Evolutionary conservation across 164 flowering plant genomes (phyloP).

Genomic region (Taxillus chinensis): DNA sequence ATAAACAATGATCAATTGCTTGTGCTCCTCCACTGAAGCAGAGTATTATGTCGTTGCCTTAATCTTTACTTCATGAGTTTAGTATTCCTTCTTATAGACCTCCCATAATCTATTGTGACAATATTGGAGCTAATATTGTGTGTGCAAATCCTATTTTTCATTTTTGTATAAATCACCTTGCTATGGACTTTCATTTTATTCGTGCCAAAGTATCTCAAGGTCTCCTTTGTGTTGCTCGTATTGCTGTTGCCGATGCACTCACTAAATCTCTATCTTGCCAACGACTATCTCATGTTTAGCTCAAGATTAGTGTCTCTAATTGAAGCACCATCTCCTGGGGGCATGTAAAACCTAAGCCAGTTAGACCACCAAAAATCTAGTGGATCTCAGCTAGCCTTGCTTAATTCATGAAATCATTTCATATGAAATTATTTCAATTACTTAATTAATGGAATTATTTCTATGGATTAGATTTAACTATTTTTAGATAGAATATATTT

Average conservation of each 20-base stretch:
- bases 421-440: no score
- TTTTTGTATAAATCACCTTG: constrained; percentile 4
- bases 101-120: background rate
- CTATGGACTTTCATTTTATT: constrained; percentile 2
- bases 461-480: no score
- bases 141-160: constrained; percentile 3
- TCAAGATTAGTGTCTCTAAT: background rate
- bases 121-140: background rate
- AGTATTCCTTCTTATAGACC: background rate
- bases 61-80: background rate
- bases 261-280: background rate
- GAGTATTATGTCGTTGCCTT: background rate
- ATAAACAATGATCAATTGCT: background rate
- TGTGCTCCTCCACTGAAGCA: constrained; percentile 1
- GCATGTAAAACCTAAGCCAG: background rate
- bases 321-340: constrained; percentile 1
- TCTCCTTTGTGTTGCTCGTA: background rate
- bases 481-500: no score
- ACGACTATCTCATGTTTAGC: background rate
- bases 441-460: no score
- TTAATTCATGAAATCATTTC: no score
- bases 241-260: background rate
- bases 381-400: no score
- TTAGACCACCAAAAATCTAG: no score
- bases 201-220: background rate